Conservation (phyloP, 2,329 filamentous ascomycete genomes). For the Gnomoniopsis smithogilvyi region DNA sequence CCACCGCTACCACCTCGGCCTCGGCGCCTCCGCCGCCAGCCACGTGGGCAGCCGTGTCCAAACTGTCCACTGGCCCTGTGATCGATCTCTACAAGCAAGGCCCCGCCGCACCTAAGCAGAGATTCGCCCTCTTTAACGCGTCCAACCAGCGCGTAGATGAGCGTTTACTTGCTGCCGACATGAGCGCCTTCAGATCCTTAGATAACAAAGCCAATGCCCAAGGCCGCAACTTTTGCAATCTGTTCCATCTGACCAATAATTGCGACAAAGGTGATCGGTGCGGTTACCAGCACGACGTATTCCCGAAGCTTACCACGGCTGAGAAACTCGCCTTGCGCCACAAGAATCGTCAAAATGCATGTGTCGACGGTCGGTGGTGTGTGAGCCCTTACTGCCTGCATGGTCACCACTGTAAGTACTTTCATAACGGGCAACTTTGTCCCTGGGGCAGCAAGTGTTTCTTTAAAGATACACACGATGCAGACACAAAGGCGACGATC, state of each 20-base stretch:
- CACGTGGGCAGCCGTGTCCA: constrained; percentile 14
- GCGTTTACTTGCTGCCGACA: constrained; percentile 7
- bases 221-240: constrained; percentile 18
- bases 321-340: constrained; percentile 17
- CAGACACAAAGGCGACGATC: constrained; percentile 7
- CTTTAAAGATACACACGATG: constrained; percentile 13
- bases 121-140: constrained; percentile 14
- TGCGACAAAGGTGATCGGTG: constrained; percentile 12
- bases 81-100: constrained; percentile 16
- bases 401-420: constrained; percentile 18
- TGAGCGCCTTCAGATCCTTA: constrained; percentile 3
- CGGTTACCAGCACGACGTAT: constrained; percentile 12
- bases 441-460: constrained; percentile 13
- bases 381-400: constrained; percentile 9
- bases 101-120: constrained; percentile 3
- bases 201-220: constrained; percentile 11
- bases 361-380: constrained; percentile 11
- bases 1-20: neutral
- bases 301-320: neutral
- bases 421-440: constrained; percentile 9
- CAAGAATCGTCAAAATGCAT: constrained; percentile 17
- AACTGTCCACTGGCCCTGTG: constrained; percentile 9
- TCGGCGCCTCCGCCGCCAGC: neutral
- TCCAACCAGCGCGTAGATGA: constrained; percentile 17
- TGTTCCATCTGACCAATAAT: constrained; percentile 8